Conservation (phyloP, 176 grass and related monocot species). For the Guadua angustifolia region DNA sequence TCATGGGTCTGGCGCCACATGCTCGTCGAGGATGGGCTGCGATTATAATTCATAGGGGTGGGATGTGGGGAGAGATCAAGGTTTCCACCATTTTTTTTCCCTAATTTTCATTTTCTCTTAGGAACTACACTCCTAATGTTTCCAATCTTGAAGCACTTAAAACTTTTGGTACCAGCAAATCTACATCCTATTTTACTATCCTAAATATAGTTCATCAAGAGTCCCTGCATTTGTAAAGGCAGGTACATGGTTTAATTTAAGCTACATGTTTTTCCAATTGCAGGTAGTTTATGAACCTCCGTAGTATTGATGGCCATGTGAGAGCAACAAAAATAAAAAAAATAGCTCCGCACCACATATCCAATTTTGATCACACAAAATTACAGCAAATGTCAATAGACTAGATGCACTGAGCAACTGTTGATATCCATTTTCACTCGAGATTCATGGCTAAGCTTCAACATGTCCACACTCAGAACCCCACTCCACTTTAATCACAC, state of each 20-base stretch:
- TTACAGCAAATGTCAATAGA: neutral
- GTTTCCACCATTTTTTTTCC: neutral
- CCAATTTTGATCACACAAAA: neutral
- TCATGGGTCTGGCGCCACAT: neutral
- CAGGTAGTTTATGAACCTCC: neutral
- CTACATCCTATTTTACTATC: neutral
- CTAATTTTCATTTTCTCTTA: neutral
- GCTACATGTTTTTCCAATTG: neutral
- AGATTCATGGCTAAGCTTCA: neutral
- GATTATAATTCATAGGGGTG: neutral
- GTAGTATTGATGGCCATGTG: neutral
- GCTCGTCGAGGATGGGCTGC: too few species aligned
- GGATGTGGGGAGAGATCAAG: neutral
- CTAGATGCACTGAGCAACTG: neutral
- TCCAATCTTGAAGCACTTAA: neutral
- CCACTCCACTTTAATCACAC: neutral
- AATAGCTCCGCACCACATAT: too few species aligned
- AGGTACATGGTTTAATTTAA: neutral
- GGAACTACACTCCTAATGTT: too few species aligned
- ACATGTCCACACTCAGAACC: neutral
- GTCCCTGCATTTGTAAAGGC: neutral
- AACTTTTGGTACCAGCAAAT: neutral
- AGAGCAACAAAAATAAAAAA: neutral
- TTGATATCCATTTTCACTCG: neutral
- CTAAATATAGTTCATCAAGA: neutral